These are phyloP conservation scores for Ophiosphaerella korrae DNA, from an alignment of 2,329 filamentous ascomycete species.

Conservation along the genomic window DNA sequence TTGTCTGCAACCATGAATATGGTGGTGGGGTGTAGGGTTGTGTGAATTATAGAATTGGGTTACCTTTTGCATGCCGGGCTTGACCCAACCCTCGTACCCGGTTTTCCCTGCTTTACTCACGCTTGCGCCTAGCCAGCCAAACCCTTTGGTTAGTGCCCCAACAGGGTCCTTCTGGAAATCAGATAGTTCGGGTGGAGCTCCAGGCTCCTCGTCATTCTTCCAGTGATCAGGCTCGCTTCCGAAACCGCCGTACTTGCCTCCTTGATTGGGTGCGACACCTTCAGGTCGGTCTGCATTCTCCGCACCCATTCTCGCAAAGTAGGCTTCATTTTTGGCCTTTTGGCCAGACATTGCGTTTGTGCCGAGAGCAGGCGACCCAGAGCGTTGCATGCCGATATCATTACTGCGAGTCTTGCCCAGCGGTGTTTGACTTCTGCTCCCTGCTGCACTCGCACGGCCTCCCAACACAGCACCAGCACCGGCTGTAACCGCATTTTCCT, in stretches of 20 bases:
- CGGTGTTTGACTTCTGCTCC: slow-evolving; percentile 47
- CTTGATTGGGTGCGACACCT: slow-evolving; percentile 80
- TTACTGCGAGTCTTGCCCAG: slow-evolving; percentile 43
- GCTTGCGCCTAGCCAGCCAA: slow-evolving; percentile 90
- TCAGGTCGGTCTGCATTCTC: slow-evolving; percentile 80
- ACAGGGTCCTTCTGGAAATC: slow-evolving; percentile 92
- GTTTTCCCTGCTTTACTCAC: slow-evolving; percentile 90
- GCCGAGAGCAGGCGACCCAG: slow-evolving; percentile 46
- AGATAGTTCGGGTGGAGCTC: slow-evolving; percentile 70
- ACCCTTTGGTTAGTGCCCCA: slow-evolving; percentile 85
- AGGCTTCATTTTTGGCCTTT: slow-evolving; percentile 77
- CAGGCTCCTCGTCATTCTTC: slow-evolving; percentile 49
- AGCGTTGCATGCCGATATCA: slow-evolving; percentile 37
- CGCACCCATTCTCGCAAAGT: slow-evolving; percentile 83
- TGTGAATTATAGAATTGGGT: too few species aligned
- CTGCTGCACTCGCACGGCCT: slow-evolving; percentile 41
- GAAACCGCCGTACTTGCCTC: slow-evolving; percentile 91
- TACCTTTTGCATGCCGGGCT: slow-evolving; percentile 89
- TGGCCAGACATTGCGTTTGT: slow-evolving; percentile 46
- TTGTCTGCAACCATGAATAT: too few species aligned
- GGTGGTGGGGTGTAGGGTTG: too few species aligned
- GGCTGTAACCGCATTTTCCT: slow-evolving; percentile 29
- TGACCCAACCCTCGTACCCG: slow-evolving; percentile 88
- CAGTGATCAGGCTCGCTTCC: slow-evolving; percentile 72
- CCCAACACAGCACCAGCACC: slow-evolving; percentile 36